phyloP scores from a whole-genome alignment of 2,329 filamentous ascomycete genomes.

The Neofusicoccum laricinum region DNA sequence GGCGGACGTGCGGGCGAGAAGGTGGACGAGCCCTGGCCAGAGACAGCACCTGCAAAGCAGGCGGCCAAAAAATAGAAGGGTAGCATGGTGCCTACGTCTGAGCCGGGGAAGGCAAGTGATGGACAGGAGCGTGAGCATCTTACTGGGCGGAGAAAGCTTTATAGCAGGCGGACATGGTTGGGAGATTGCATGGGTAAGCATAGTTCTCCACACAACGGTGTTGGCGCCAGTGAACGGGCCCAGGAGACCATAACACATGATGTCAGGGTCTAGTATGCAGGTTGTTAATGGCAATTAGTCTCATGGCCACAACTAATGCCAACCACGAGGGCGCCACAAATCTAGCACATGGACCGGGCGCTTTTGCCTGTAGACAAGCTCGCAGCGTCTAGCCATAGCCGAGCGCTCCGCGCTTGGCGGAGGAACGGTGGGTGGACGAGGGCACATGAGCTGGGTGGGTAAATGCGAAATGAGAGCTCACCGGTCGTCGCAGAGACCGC shows the following conservation, averaged over 20 bases:
- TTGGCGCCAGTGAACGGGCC: slow-evolving; percentile 10
- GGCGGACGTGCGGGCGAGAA: slow-evolving; percentile 66
- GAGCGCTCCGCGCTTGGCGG: slow-evolving; percentile 6
- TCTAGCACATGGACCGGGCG: slow-evolving; percentile 15
- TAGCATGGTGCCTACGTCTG: slow-evolving; percentile 13
- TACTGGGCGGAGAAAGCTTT: slow-evolving; percentile 4
- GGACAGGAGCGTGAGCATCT: background rate
- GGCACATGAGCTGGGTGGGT: slow-evolving; percentile 10
- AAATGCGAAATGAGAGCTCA: slow-evolving; percentile 7
- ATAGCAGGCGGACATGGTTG: background rate
- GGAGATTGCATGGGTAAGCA: slow-evolving; percentile 14
- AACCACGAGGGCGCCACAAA: slow-evolving; percentile 6
- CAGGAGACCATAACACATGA: slow-evolving; percentile 18
- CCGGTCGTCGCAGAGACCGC: background rate
- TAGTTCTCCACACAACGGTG: slow-evolving; percentile 8
- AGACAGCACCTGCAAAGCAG: slow-evolving; percentile 9
- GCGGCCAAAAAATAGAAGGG: background rate
- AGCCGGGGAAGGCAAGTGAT: slow-evolving; percentile 15
- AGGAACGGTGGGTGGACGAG: slow-evolving; percentile 2
- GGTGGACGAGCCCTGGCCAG: slow-evolving; percentile 51
- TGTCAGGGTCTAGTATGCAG: slow-evolving; percentile 16
- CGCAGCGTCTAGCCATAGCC: background rate
- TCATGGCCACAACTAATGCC: slow-evolving; percentile 13
- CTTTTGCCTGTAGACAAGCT: background rate
- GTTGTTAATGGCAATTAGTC: slow-evolving; percentile 7